Conservation (phyloP, 768 basidiomycete genomes). For the Amanita pseudoporphyria region DNA sequence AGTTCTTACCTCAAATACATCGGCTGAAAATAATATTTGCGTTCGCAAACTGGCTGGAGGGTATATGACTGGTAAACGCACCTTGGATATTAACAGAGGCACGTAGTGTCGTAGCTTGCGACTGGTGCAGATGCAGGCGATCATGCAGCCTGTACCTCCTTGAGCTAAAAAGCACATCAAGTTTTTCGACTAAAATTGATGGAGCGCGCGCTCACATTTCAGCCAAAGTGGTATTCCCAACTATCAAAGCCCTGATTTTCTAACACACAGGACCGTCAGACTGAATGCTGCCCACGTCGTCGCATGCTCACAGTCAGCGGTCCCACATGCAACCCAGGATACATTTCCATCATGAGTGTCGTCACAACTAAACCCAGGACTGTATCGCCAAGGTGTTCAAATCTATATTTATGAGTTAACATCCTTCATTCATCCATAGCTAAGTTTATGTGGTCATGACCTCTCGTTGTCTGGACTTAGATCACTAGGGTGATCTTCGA, state of each 20-base stretch:
- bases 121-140: conserved; percentile 52
- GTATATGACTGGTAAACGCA: conserved; percentile 18
- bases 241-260: conserved; percentile 75
- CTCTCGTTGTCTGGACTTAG: conserved; percentile 78
- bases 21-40: conserved; percentile 34
- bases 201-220: conserved; percentile 37
- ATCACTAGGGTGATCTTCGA: conserved; percentile 66
- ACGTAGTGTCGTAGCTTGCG: conserved; percentile 62
- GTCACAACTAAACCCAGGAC: conserved; percentile 66
- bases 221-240: conserved; percentile 66
- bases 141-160: conserved; percentile 56
- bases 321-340: conserved; percentile 65
- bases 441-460: conserved; percentile 23
- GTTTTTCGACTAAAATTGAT: neutral
- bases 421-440: neutral
- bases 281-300: neutral
- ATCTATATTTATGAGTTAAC: conserved; percentile 27
- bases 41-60: conserved; percentile 3
- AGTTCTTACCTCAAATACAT: conserved; percentile 62
- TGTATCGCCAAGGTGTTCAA: conserved; percentile 70
- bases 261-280: conserved; percentile 18
- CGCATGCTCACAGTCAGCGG: conserved; percentile 54
- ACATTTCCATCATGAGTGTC: conserved; percentile 47
- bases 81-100: conserved; percentile 70
- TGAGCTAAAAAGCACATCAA: conserved; percentile 33